These are phyloP conservation scores for Cladosporium sp. DNA, from an alignment of 2,329 filamentous ascomycete genomes.

Conservation along the genomic window DNA sequence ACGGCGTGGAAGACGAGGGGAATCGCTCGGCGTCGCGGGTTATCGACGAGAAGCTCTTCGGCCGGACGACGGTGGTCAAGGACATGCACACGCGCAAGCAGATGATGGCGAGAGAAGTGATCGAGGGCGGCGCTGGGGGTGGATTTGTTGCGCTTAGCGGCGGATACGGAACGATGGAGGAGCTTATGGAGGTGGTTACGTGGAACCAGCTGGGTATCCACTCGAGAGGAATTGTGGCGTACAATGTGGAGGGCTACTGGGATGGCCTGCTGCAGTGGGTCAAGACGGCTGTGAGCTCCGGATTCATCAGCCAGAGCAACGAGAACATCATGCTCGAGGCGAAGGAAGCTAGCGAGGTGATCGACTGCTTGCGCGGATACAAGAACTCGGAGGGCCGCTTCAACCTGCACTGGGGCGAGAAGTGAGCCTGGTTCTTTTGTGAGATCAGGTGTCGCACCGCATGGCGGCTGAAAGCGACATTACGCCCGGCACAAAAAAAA, in stretches of 20 bases:
- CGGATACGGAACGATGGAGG: constrained; percentile 93
- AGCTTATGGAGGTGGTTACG: constrained; percentile 85
- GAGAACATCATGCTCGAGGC: constrained; percentile 78
- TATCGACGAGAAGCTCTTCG: constrained; percentile 69
- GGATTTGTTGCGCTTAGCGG: constrained; percentile 89
- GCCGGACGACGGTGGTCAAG: constrained; percentile 80
- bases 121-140: constrained; percentile 75
- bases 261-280: constrained; percentile 85
- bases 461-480: constrained; percentile 12
- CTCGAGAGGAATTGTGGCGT: constrained; percentile 72
- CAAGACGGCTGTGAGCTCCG: constrained; percentile 69
- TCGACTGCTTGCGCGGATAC: constrained; percentile 72
- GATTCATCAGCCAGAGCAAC: constrained; percentile 74
- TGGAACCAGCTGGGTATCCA: constrained; percentile 98
- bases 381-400: constrained; percentile 73
- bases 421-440: constrained; percentile 42
- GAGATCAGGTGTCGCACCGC: not conserved
- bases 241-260: constrained; percentile 91
- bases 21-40: constrained; percentile 42
- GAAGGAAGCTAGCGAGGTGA: constrained; percentile 69
- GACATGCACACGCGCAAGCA: constrained; percentile 98
- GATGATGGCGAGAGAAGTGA: constrained; percentile 87
- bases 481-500: not conserved
- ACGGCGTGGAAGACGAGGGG: constrained; percentile 48
- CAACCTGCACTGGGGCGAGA: constrained; percentile 77